Base-by-base conservation (phyloP, 306 rosid genomes). In the Myrica gale region DNA sequence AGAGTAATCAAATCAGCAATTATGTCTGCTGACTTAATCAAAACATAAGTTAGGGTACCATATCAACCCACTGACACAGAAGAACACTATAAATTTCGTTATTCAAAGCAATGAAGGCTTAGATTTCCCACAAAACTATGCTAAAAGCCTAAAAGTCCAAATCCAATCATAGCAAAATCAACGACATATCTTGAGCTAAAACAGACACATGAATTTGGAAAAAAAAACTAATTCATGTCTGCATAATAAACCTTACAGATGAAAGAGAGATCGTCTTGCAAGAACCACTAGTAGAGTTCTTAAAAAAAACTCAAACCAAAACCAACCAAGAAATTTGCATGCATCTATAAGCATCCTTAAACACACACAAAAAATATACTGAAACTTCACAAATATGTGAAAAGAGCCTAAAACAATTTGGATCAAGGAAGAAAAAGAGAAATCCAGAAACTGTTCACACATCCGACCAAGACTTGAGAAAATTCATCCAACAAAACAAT, bases 1-100 rank as follows among this genome's bases (percentile, higher is more conserved):
- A 86, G 66, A 74, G 79, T 58, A 58, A 71, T 55, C 51, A 42
- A 21, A 9, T 48, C 7, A 75, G 53, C 26, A 37, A 50, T 37
- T 44, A 60, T 9, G 11, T 60, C 53, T 10, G 2, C 12, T 39
- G 46, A 42, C 74, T 71, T 42, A 44, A n/a, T 19, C 53, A 58
- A 60, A 60, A 66, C 51, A 66, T 17, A 42, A 4, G 46, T 2
- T 43, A 66, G 70, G 32, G 21, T 42, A 32, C 37, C 37, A 32
- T 32, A 32, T 32, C 37, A 37, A 37, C 39, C 16, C 23, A 41
- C 45, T 17, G 16, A 39, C 45, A 39, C 12, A 37, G 69, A 20
- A 63, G 69, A 63, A 70, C 50, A 15, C 6, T 15, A 57, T 15
- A 6, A 20, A 32, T 47, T 70, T 23, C n/a, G 4, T 23, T 32